Evolutionary conservation across 1,139 yeast species (phyloP).

Genomic region (Kazachstania sp.): DNA sequence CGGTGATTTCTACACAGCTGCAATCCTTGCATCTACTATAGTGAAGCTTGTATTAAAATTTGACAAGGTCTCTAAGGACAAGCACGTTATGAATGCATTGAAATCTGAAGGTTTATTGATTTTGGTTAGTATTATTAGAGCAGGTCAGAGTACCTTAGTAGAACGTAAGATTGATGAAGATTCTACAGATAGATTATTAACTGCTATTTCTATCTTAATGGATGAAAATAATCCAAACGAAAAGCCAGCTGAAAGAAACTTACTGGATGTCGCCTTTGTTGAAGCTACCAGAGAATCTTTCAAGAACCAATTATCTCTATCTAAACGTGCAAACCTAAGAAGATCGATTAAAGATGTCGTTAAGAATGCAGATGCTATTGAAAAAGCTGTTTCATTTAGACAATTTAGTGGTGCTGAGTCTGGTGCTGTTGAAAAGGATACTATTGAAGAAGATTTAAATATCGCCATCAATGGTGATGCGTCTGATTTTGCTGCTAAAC

Average conservation of each 20-base stretch:
- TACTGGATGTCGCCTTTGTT: constrained; percentile 66
- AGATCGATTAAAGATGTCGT: constrained; percentile 53
- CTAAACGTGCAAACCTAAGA: constrained; percentile 43
- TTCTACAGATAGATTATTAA: constrained; percentile 80
- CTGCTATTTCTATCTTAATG: constrained; percentile 70
- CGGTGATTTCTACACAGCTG: constrained; percentile 87
- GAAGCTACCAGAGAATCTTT: constrained; percentile 85
- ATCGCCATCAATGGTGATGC: constrained; percentile 42
- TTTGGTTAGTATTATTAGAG: constrained; percentile 84
- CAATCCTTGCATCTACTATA: constrained; percentile 80
- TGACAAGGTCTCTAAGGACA: constrained; percentile 48
- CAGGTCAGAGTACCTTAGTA: constrained; percentile 74
- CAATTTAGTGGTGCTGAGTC: constrained; percentile 57
- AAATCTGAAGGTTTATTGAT: constrained; percentile 93
- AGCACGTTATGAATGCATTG: constrained; percentile 62
- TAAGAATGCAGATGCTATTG: constrained; percentile 70
- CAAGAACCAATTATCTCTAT: constrained; percentile 52
- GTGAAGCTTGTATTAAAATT: constrained; percentile 82
- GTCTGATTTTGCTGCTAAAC: constrained; percentile 42
- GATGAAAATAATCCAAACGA: constrained; percentile 47
- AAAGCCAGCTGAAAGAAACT: constrained; percentile 33
- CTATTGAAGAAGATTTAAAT: constrained; percentile 42
- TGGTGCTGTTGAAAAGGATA: constrained; percentile 32
- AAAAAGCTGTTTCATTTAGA: constrained; percentile 74
- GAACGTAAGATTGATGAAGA: constrained; percentile 86